Conservation (phyloP, 495 filamentous ascomycete genomes). For the Usnea hakonensis region DNA sequence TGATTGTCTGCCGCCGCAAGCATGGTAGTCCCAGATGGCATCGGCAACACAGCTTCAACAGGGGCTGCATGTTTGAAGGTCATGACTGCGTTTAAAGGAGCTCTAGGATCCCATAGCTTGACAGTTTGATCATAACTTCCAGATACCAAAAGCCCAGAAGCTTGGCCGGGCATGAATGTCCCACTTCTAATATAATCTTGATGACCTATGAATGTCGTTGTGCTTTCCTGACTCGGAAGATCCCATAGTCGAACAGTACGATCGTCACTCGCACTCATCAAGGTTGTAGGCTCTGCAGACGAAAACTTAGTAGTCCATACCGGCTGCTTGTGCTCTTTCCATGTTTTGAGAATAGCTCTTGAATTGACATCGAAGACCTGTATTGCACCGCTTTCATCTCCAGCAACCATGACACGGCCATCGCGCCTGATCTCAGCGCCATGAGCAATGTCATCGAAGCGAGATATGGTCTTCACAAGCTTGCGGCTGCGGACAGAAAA, state of each 20-base stretch:
- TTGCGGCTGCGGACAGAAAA: conserved; percentile 85
- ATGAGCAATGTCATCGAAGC: conserved; percentile 84
- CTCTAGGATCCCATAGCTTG: conserved; percentile 83
- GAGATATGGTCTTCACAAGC: conserved; percentile 79
- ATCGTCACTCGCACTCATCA: conserved; percentile 84
- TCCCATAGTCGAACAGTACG: conserved; percentile 91
- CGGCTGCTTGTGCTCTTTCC: conserved; percentile 90
- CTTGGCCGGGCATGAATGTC: conserved; percentile 71
- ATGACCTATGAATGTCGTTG: conserved; percentile 76
- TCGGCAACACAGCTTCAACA: conserved; percentile 76
- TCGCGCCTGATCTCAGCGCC: conserved; percentile 81
- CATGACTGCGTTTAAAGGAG: conserved; percentile 62
- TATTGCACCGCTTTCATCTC: conserved; percentile 80
- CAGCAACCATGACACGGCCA: conserved; percentile 79
- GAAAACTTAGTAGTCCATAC: conserved; percentile 88
- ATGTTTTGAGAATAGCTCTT: conserved; percentile 89
- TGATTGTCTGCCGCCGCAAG: conserved; percentile 78
- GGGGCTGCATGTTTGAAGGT: conserved; percentile 86
- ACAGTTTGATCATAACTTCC: conserved; percentile 94
- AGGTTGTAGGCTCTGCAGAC: conserved; percentile 71
- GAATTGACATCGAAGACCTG: conserved; percentile 90
- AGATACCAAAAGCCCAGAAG: conserved; percentile 65
- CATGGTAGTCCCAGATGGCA: conserved; percentile 77
- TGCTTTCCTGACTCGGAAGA: conserved; percentile 67
- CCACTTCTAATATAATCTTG: conserved; percentile 85